A percentile compares a stretch with the other conserved stretches of the same genome.
These are phyloP conservation scores for Penicillium glabrum DNA, from an alignment of 2,329 filamentous ascomycete genomes.

Conservation along the genomic window DNA sequence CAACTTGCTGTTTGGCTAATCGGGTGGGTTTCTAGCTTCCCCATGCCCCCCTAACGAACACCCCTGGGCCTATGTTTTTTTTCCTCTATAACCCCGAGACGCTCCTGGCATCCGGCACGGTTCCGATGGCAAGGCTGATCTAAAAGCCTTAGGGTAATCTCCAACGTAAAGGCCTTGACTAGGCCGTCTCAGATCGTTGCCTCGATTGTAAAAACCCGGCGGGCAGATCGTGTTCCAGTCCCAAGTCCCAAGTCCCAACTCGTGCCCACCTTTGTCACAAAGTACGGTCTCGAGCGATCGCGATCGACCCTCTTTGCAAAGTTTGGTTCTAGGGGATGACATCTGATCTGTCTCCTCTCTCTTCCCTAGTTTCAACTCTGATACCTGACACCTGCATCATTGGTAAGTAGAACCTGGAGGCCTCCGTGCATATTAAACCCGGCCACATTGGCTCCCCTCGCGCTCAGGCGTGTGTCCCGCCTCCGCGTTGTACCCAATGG, in stretches of 20 bases:
- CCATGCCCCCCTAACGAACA: slow-evolving; percentile 35
- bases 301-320: slow-evolving; percentile 16
- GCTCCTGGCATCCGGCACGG: slow-evolving; percentile 18
- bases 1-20: slow-evolving; percentile 28
- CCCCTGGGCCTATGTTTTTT: slow-evolving; percentile 24
- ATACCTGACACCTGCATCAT: slow-evolving; percentile 2
- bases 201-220: slow-evolving; percentile 12
- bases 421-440: slow-evolving; percentile 20
- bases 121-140: slow-evolving; percentile 26
- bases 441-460: slow-evolving; percentile 15
- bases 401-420: slow-evolving; percentile 17
- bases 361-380: slow-evolving; percentile 1
- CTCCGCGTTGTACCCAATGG: slow-evolving; percentile 20
- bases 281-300: slow-evolving; percentile 14
- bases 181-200: slow-evolving; percentile 18
- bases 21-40: slow-evolving; percentile 31
- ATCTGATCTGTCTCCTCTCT: slow-evolving; percentile 12
- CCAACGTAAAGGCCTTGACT: not conserved
- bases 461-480: slow-evolving; percentile 20
- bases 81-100: slow-evolving; percentile 2
- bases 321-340: slow-evolving; percentile 14
- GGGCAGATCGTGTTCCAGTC: slow-evolving; percentile 10
- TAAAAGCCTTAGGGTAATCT: slow-evolving; percentile 10
- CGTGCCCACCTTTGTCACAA: slow-evolving; percentile 2
- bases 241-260: not conserved